Evolutionary conservation across 2,329 filamentous ascomycete species (phyloP).

Genomic region (Nigrospora oryzae): DNA sequence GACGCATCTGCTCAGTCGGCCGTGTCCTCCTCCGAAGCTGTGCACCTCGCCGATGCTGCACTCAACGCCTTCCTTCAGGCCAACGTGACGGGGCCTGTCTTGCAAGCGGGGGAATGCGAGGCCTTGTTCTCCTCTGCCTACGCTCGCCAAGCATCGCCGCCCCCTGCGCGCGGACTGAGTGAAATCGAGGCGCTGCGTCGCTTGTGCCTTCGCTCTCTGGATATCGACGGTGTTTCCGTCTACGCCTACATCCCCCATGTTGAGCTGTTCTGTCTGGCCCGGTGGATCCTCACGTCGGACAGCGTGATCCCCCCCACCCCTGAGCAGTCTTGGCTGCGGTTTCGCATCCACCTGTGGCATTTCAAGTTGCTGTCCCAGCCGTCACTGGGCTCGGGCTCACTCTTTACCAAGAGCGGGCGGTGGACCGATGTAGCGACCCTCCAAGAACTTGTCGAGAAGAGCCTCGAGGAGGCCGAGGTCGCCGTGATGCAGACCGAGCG

Average conservation of each 20-base stretch:
- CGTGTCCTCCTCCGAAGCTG: slow-evolving; percentile 3
- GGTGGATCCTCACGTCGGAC: slow-evolving; percentile 36
- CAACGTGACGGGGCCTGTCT: slow-evolving; percentile 66
- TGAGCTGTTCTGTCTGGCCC: slow-evolving; percentile 73
- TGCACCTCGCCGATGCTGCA: slow-evolving; percentile 49
- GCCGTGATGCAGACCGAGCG: slow-evolving; percentile 16
- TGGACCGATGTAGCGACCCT: slow-evolving; percentile 53
- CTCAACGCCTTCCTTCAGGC: slow-evolving; percentile 64
- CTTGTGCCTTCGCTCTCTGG: slow-evolving; percentile 57
- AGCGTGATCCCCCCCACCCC: slow-evolving; percentile 9
- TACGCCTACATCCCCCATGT: slow-evolving; percentile 79
- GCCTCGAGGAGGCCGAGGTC: slow-evolving; percentile 30
- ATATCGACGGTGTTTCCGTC: slow-evolving; percentile 76
- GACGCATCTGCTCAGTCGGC: background rate
- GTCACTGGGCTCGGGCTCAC: slow-evolving; percentile 41
- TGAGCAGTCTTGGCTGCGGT: slow-evolving; percentile 46
- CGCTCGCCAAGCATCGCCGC: slow-evolving; percentile 7
- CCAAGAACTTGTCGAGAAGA: slow-evolving; percentile 37
- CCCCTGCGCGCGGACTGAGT: background rate
- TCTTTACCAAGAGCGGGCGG: slow-evolving; percentile 46
- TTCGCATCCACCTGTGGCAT: slow-evolving; percentile 67
- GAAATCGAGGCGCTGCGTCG: slow-evolving; percentile 12
- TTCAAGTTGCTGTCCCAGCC: slow-evolving; percentile 53
- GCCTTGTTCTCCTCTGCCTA: slow-evolving; percentile 23
- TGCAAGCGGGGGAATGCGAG: slow-evolving; percentile 26